phyloP scores from a whole-genome alignment of 1,284 basidiomycete genomes.

The Ceratorhiza oryzae-sativae region DNA sequence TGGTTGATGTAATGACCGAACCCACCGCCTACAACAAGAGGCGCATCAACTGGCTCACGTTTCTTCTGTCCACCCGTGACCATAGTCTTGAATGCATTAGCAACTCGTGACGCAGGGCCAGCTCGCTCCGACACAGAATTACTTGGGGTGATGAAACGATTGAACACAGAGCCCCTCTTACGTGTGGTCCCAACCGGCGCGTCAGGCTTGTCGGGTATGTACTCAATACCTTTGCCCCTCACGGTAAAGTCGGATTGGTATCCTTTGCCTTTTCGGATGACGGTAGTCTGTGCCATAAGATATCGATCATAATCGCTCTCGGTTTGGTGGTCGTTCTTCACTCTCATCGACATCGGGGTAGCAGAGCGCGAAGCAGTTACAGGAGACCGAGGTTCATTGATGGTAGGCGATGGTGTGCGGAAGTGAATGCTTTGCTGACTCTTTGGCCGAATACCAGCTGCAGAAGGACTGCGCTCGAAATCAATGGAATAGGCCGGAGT shows the following conservation, averaged over 20 bases:
- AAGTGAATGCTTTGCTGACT: conserved; percentile 22
- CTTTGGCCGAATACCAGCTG: not conserved
- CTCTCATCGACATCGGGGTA: conserved; percentile 31
- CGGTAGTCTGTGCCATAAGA: conserved; percentile 36
- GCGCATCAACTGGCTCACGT: not conserved
- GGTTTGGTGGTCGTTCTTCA: not conserved
- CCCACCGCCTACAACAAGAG: conserved; percentile 20
- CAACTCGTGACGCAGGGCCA: not conserved
- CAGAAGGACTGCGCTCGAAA: conserved; percentile 4
- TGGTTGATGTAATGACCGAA: not conserved
- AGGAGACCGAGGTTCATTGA: conserved; percentile 1
- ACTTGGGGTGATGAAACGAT: conserved; percentile 6
- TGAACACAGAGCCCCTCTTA: conserved; percentile 16
- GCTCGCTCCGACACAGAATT: conserved; percentile 1
- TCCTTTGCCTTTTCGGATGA: conserved; percentile 40
- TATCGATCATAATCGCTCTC: conserved; percentile 37
- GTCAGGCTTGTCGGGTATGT: conserved; percentile 1
- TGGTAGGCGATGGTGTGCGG: conserved; percentile 21
- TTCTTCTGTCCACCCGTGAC: conserved; percentile 20
- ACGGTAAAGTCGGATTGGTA: conserved; percentile 40
- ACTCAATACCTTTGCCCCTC: conserved; percentile 28
- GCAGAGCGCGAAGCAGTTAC: not conserved
- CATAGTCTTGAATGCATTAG: conserved; percentile 32
- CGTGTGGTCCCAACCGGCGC: not conserved
- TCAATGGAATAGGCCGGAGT: not conserved